Conservation (phyloP, 108 stramenopile species). For the Pseudonitzschia pungens region DNA sequence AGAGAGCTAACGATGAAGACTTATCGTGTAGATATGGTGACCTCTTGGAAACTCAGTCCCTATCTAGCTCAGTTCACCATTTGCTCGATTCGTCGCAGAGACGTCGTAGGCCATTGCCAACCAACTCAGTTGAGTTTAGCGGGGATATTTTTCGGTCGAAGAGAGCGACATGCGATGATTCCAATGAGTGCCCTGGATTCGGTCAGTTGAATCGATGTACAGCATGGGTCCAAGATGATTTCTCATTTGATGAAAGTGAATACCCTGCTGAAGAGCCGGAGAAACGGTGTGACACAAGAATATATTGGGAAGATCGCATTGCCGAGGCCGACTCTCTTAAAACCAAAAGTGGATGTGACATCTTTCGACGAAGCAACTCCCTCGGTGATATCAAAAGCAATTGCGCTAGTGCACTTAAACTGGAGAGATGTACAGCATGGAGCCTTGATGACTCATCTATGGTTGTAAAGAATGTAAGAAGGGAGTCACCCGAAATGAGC, state of each 20-base stretch:
- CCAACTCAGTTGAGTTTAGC: background rate
- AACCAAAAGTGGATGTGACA: background rate
- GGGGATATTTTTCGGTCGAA: constrained; percentile 21
- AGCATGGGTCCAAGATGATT: constrained; percentile 29
- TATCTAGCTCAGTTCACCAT: constrained; percentile 6
- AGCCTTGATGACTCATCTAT: constrained; percentile 17
- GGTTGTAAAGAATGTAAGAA: background rate
- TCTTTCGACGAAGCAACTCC: background rate
- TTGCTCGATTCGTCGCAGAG: constrained; percentile 10
- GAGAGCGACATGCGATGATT: background rate
- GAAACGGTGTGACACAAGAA: background rate
- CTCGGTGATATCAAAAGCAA: background rate
- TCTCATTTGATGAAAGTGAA: constrained; percentile 13
- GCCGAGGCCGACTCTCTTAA: background rate
- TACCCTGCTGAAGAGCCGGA: background rate
- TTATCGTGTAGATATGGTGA: background rate
- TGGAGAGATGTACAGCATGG: constrained; percentile 27
- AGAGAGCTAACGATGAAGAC: constrained; percentile 1
- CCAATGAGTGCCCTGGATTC: constrained; percentile 13
- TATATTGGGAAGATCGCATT: constrained; percentile 29
- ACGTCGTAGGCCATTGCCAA: background rate
- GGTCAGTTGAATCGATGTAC: constrained; percentile 24
- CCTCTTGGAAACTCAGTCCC: background rate
- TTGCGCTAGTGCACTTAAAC: constrained; percentile 1
- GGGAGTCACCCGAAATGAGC: background rate